Evolutionary conservation across 192 early-diverging fungal species (phyloP), one percentile per base, ranked within the genome.

Genomic region (Coemansia sp.): DNA sequence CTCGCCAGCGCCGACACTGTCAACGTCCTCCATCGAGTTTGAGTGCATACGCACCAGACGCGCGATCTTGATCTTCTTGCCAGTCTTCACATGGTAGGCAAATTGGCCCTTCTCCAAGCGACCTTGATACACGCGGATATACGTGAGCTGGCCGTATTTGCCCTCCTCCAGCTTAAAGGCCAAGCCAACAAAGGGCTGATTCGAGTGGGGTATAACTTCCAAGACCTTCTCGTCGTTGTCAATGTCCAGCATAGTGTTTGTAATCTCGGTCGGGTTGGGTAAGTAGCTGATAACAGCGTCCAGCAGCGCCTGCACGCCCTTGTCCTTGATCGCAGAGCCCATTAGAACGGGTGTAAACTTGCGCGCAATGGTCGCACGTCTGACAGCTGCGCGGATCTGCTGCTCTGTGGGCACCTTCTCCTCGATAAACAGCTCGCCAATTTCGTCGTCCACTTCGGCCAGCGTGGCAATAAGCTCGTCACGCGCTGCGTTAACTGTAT

Each of bases 41-140:
- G 97, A 93, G 84, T 99, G 97, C 97, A 99, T 99, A 62, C 97
- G 94, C 51, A 94, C 95, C 31, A 99, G 88, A 14, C 97, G 89
- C 54, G 95, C 90, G 19, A 99, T 93, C 86, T 98, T 99, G 75
- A 97, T 89, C 83, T 89, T 91, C 79, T 97, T 97, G 60, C 92
- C 93, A 24, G 91, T 95, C 73, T 91, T 90, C 29, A 92, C 87
- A 70, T 99, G 97, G 64, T 88, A 86, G 65, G 97, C 89, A 73
- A 89, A 92, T 64, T 91, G 90, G 45, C 95, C 95, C 74, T 92
- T 94, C 51, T 86, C 86, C 53, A 99, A 75, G 59, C 86, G 86
- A 37, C 97, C 97, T 83, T 98, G 95, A 83, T 99, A 99, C 14
- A 99, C 90, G 69, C 97, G 90, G 66, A 99, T 85, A 80, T 98